phyloP scores from a whole-genome alignment of 208 protist species.

The Leishmania gerbilli region DNA sequence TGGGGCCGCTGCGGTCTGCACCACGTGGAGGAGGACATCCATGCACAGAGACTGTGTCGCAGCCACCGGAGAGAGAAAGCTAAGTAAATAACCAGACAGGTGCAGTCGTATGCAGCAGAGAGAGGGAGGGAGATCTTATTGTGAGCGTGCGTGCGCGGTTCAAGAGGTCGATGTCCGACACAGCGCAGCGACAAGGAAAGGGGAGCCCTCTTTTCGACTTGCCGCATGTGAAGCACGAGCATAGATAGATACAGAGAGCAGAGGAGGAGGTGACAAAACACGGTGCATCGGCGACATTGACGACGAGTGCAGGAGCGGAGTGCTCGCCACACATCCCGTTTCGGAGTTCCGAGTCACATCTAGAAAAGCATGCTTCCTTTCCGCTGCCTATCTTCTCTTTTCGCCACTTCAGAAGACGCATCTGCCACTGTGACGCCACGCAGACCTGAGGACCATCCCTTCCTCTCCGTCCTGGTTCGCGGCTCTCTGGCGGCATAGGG shows the following conservation, averaged over 20 bases:
- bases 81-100: background rate
- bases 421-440: background rate
- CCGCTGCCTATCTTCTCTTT: background rate
- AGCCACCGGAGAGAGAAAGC: background rate
- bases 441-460: background rate
- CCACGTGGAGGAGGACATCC: slow-evolving; percentile 21
- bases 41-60: slow-evolving; percentile 1
- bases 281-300: background rate
- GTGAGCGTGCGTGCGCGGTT: background rate
- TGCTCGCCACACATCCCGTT: background rate
- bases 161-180: background rate
- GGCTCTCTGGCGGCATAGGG: background rate
- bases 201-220: background rate
- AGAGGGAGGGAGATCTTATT: background rate
- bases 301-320: background rate
- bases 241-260: background rate
- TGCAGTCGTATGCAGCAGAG: background rate
- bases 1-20: background rate
- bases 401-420: background rate
- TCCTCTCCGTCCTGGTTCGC: background rate
- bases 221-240: background rate
- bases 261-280: background rate
- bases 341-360: background rate
- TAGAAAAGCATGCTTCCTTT: background rate
- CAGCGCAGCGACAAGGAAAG: background rate